Conservation (phyloP, 768 basidiomycete genomes). For the Leccinum rimulosum region DNA sequence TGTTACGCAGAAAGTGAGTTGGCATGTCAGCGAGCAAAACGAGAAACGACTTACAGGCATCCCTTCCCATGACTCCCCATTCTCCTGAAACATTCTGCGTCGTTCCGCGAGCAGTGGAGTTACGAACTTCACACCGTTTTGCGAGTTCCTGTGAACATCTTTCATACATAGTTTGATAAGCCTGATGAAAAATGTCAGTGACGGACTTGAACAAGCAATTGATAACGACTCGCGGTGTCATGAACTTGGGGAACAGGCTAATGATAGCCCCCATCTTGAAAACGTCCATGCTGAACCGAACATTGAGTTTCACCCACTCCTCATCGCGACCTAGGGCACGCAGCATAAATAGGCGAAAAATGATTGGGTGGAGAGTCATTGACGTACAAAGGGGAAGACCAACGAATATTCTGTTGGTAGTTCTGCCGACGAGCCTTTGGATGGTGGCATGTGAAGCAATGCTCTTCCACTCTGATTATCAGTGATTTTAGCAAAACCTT, state of each 20-base stretch:
- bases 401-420: slow-evolving; percentile 10
- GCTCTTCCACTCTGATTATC: slow-evolving; percentile 13
- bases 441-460: not conserved
- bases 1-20: slow-evolving; percentile 3
- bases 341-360: not conserved
- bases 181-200: not conserved
- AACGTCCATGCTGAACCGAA: slow-evolving; percentile 24
- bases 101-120: slow-evolving; percentile 25
- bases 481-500: not conserved
- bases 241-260: slow-evolving; percentile 29
- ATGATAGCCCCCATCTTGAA: slow-evolving; percentile 16
- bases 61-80: not conserved
- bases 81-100: not conserved
- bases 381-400: slow-evolving; percentile 17
- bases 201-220: not conserved
- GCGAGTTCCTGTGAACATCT: slow-evolving; percentile 4
- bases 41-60: slow-evolving; percentile 4
- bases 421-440: slow-evolving; percentile 7
- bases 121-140: slow-evolving; percentile 16
- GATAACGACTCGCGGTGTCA: slow-evolving; percentile 29
- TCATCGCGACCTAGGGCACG: slow-evolving; percentile 6
- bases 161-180: slow-evolving; percentile 1
- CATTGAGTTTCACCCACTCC: slow-evolving; percentile 33
- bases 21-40: not conserved
- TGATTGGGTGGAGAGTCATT: not conserved